Evolutionary conservation across 768 basidiomycete genomes (phyloP), one percentile per base, ranked within the genome.

Genomic region (Cystofilobasidium ferigula): DNA sequence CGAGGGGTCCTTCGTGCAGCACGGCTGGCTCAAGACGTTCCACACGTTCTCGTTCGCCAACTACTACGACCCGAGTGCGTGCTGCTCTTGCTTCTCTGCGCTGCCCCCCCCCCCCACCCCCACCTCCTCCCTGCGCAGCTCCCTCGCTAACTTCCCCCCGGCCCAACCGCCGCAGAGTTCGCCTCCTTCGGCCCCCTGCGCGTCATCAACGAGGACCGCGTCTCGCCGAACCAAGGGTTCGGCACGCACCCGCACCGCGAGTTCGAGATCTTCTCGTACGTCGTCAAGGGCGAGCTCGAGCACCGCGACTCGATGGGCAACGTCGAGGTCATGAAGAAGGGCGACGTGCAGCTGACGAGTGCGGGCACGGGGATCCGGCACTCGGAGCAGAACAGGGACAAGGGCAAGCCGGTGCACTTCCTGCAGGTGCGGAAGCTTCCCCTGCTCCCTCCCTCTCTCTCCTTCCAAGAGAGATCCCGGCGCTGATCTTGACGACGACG

Each of bases 351-450:
- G 75, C 83, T 95, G 78, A 92, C 92, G 2, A 89, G 87, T 1
- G 85, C 93, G 0, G 93, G 93, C 13, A 92, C 86, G 0, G 94
- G 94, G 4, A 94, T 97, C 71, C 80, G 84, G 0, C 93, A 97
- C 75, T 73, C 74, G 30, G 58, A 61, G 38, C 51, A 45, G 30
- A 51, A 51, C 36, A 20, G 47, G 24, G 54, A 38, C 36, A 36
- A 26, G 3, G 16, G 13, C 40, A 42, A 57, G n/a, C 40, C 54
- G 13, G 57, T 43, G n/a, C 69, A 63, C n/a, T 62, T 60, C 48
- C 60, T 54, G 35, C 51, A 86, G 85, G 69, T 71, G 48, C 60
- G 70, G 57, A 13, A 30, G 7, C 14, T n/a, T 53, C n/a, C 22
- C 22, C 12, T 40, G 26, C 67, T 71, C 32, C 28, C 45, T 54